A percentile compares a stretch with the other conserved stretches of the same genome.
phyloP scores from a whole-genome alignment of 371 early-diverging fungal genomes.

The Phascolomyces articulosus region DNA sequence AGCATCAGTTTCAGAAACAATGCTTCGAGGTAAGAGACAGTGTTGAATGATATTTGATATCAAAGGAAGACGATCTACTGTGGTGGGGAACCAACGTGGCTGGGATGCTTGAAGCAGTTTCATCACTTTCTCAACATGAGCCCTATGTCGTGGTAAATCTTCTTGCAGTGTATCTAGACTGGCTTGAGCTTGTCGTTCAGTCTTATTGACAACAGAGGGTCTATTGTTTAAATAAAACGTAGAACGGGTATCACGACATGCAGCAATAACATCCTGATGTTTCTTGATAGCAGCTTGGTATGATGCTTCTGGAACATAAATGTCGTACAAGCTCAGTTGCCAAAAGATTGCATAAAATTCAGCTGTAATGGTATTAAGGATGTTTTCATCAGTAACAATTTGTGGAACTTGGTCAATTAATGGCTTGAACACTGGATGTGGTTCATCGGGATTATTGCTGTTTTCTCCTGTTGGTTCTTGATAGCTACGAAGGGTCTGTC shows the following conservation, averaged over 20 bases:
- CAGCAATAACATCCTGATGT: conserved; percentile 49
- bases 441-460: conserved; percentile 20
- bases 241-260: conserved; percentile 40
- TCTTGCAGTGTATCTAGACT: conserved; percentile 29
- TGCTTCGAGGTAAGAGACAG: conserved; percentile 80
- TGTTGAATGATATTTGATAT: conserved; percentile 70
- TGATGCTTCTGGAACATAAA: conserved; percentile 71
- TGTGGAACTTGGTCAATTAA: conserved; percentile 17
- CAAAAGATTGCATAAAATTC: conserved; percentile 88
- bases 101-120: conserved; percentile 65
- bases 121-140: conserved; percentile 48
- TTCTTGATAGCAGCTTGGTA: conserved; percentile 74
- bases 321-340: conserved; percentile 84
- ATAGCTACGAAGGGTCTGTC: conserved; percentile 20
- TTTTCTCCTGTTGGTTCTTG: conserved; percentile 8
- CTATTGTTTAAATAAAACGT: conserved; percentile 28
- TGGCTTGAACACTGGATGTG: conserved; percentile 27
- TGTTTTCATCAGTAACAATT: conserved; percentile 37
- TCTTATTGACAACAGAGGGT: conserved; percentile 34
- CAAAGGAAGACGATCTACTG: conserved; percentile 53
- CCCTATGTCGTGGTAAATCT: conserved; percentile 49
- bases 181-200: conserved; percentile 42
- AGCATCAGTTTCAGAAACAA: conserved; percentile 81
- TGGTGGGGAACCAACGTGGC: conserved; percentile 70
- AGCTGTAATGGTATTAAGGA: conserved; percentile 60